Evolutionary conservation across 805 yeast species (phyloP), one percentile per base, ranked within the genome.

Genomic region (Hanseniaspora singularis): DNA sequence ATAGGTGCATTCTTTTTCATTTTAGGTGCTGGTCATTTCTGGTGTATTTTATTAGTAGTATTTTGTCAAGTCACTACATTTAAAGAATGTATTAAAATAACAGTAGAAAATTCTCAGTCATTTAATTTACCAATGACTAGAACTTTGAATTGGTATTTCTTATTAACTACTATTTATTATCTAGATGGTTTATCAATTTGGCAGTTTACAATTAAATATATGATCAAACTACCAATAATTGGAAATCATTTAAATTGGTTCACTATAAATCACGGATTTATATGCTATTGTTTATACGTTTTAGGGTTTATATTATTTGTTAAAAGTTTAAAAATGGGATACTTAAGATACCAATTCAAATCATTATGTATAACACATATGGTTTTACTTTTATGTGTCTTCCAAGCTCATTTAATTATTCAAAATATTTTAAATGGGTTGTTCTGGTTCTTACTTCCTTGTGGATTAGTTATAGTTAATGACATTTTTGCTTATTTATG

Each of bases 401-500:
- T 85, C 68, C 98, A 92, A 67, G 92, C 94, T 39, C 95, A 92
- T 64, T 77, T 88, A 62, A 83, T 92, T 56, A 87, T 85, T 55
- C 83, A 79, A 57, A 92, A 92, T 63, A 81, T 89, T 49, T 71
- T 88, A 55, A 82, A 77, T 53, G 98, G 98, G 12, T 68, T 92
- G 61, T 81, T 87, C 58, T 92, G 98, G 98, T 85, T 92, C 64
- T 67, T 92, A 50, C 70, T 92, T 44, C 98, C 98, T 6, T 87
- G 85, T 51, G 80, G 92, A 2, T 70, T 89, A 57, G 98, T 92
- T 41, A 85, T 92, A 54, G 82, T 85, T 48, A 92, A 92, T 62
- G 98, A 92, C 61, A 87, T 89, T 46, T 88, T 86, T 71, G 98
- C 98, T 22, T 92, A 92, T 61, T 69, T 92, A 40, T 92, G 97